phyloP scores from a whole-genome alignment of 306 rosid genomes.

The Cucumis melo region DNA sequence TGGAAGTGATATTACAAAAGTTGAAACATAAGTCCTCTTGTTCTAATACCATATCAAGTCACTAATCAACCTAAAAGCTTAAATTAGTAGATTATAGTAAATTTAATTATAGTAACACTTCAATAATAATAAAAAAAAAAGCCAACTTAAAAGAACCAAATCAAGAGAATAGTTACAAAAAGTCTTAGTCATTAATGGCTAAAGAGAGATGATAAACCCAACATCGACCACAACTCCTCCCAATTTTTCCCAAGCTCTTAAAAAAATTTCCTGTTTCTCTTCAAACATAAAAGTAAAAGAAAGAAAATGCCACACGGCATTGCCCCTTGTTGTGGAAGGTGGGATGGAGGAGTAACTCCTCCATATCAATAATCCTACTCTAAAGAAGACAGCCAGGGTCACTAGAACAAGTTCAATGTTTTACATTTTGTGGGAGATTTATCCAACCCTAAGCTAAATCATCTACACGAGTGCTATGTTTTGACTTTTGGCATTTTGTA shows the following conservation, averaged over 20 bases:
- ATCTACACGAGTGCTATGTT: not conserved
- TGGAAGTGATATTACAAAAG: no score
- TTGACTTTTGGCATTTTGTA: not conserved
- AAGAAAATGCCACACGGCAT: not conserved
- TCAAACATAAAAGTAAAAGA: not conserved
- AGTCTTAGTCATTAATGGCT: not conserved
- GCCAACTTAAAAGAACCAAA: not conserved
- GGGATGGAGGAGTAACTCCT: not conserved
- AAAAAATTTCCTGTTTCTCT: not conserved
- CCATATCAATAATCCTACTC: not conserved
- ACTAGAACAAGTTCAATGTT: not conserved
- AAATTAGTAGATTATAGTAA: no score
- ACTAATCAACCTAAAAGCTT: no score
- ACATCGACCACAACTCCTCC: not conserved
- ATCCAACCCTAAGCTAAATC: not conserved
- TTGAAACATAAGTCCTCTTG: no score
- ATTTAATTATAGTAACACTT: no score
- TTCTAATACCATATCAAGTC: no score
- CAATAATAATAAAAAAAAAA: no score
- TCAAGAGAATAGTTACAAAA: not conserved
- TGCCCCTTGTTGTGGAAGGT: not conserved
- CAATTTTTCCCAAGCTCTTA: not conserved
- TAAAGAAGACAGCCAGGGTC: not conserved
- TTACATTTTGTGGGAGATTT: not conserved
- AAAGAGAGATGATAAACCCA: not conserved